A percentile compares a stretch with the other conserved stretches of the same genome.
Conservation (phyloP, 345 rosid species). For the Acer saccharum region DNA sequence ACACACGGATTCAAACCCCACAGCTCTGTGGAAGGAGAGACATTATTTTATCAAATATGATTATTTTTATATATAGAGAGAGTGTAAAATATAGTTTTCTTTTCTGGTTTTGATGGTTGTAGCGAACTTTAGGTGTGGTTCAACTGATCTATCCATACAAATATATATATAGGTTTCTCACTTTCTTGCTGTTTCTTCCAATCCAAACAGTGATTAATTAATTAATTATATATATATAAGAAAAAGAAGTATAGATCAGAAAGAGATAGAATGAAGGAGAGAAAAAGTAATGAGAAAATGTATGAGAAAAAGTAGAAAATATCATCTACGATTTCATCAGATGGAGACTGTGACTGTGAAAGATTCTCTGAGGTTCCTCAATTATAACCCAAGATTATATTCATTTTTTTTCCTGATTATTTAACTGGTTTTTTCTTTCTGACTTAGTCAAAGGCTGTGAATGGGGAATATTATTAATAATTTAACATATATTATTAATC, state of each 20-base stretch:
- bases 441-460: constrained; percentile 38
- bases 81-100: constrained; percentile 4
- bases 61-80: background rate
- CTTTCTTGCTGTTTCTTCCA: constrained; percentile 2
- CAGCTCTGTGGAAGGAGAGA: too few relatives aligned
- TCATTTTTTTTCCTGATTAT: background rate
- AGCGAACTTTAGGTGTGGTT: constrained; percentile 53
- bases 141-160: constrained; percentile 51
- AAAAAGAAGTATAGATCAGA: background rate
- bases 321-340: constrained; percentile 15
- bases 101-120: constrained; percentile 48
- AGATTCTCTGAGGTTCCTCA: constrained; percentile 43
- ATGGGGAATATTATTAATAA: background rate
- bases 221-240: background rate
- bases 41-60: background rate
- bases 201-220: background rate
- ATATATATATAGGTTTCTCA: background rate
- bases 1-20: too few relatives aligned
- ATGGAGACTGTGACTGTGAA: constrained; percentile 25
- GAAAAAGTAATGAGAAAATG: background rate
- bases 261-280: background rate
- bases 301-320: constrained; percentile 1
- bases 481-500: background rate
- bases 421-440: background rate
- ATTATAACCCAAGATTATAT: constrained; percentile 27